These are phyloP conservation scores for Phytomonas francai DNA, from an alignment of 208 protist genomes.

Conservation along the genomic window DNA sequence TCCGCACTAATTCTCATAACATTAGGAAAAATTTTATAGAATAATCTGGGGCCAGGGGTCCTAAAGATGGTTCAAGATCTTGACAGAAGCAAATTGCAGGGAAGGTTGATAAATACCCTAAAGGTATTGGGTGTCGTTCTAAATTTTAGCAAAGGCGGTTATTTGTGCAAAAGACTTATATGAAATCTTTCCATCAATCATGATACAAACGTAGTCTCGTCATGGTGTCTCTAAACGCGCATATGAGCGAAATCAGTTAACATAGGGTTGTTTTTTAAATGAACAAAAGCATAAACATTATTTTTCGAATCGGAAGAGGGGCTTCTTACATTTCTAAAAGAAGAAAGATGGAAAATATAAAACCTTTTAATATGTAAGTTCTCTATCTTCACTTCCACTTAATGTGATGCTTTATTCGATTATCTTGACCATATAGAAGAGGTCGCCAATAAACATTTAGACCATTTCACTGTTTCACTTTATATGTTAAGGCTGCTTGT, in stretches of 20 bases:
- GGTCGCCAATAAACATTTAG: neutral
- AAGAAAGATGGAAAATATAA: neutral
- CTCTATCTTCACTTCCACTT: neutral
- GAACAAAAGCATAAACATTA: neutral
- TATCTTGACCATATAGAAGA: neutral
- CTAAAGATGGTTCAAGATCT: slow-evolving; percentile 41
- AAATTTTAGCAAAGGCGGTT: slow-evolving; percentile 36
- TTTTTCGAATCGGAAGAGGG: neutral
- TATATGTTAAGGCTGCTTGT: neutral
- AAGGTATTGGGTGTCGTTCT: slow-evolving; percentile 48
- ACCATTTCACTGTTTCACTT: neutral
- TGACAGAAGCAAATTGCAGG: slow-evolving; percentile 35
- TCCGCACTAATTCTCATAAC: slow-evolving; percentile 41
- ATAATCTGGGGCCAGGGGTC: slow-evolving; percentile 42
- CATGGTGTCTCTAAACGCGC: slow-evolving; percentile 43
- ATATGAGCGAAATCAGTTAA: slow-evolving; percentile 26
- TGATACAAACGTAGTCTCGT: slow-evolving; percentile 53
- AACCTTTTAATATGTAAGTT: neutral
- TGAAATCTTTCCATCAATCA: slow-evolving; percentile 57
- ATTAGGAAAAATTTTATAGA: slow-evolving; percentile 62
- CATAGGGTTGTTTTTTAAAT: neutral
- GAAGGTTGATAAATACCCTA: slow-evolving; percentile 53
- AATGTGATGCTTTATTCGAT: neutral
- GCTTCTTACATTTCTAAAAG: neutral
- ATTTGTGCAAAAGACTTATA: slow-evolving; percentile 56